A percentile compares a stretch with the other conserved stretches of the same genome.
Evolutionary conservation across 192 early-diverging fungal genomes (phyloP).

Genomic region (Helicostylum pulchrum): DNA sequence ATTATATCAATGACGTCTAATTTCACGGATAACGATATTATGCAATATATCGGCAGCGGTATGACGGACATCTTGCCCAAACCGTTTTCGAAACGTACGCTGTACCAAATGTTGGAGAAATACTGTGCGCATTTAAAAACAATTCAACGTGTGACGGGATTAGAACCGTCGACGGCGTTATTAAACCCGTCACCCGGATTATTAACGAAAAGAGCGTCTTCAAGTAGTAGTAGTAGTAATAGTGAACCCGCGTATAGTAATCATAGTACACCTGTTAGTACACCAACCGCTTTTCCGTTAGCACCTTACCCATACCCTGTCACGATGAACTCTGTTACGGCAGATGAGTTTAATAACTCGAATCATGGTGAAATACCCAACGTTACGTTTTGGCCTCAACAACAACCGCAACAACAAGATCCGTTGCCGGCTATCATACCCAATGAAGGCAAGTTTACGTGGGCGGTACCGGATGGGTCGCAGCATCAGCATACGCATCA

Average conservation of each 20-base stretch:
- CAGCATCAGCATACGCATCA: too few relatives aligned
- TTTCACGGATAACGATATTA: constrained; percentile 59
- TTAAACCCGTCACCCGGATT: too few relatives aligned
- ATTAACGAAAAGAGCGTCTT: too few relatives aligned
- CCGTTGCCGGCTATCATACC: constrained; percentile 5
- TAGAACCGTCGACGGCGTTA: constrained; percentile 5
- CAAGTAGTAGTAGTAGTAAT: too few relatives aligned
- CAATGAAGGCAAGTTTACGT: constrained; percentile 10
- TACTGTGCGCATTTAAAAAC: constrained; percentile 52
- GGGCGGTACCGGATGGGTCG: not conserved
- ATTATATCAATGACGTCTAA: constrained; percentile 79
- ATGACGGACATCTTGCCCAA: constrained; percentile 78
- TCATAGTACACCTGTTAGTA: not conserved
- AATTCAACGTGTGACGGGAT: constrained; percentile 33
- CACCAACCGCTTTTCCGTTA: constrained; percentile 10
- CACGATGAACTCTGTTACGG: constrained; percentile 11
- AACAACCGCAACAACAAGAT: constrained; percentile 9
- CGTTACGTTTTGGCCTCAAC: constrained; percentile 15
- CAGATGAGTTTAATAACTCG: not conserved
- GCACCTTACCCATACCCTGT: constrained; percentile 14
- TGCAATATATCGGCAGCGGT: constrained; percentile 63
- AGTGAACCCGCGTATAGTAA: not conserved
- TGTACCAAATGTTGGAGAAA: constrained; percentile 55
- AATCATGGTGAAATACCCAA: constrained; percentile 12
- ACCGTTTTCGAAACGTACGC: constrained; percentile 54